A percentile compares a stretch with the other conserved stretches of the same genome.
Conservation (phyloP, 371 early-diverging fungal genomes). For the Mortierella polycephala region DNA sequence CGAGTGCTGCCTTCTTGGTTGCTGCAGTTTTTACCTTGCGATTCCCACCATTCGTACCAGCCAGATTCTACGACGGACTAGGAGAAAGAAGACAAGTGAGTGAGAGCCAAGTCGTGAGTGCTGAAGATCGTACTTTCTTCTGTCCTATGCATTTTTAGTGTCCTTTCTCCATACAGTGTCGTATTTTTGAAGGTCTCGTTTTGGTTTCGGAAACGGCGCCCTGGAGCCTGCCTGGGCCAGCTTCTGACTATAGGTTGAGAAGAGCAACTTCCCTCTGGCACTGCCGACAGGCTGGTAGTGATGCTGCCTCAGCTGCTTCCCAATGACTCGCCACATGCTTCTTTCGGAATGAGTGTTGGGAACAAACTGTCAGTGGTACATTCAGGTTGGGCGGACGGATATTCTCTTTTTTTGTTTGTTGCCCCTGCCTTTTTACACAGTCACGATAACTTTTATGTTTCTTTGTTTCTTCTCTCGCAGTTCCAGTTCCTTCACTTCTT, state of each 20-base stretch:
- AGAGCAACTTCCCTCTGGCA: not conserved
- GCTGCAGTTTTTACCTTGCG: slow-evolving; percentile 56
- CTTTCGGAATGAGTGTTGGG: no score
- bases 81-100: not conserved
- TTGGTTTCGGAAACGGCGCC: slow-evolving; percentile 19
- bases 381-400: no score
- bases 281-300: not conserved
- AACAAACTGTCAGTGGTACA: no score
- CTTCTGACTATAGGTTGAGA: slow-evolving; percentile 8
- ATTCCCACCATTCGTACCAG: slow-evolving; percentile 80
- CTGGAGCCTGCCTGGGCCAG: slow-evolving; percentile 4
- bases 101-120: not conserved
- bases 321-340: slow-evolving; percentile 43
- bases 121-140: no score
- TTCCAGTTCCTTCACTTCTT: slow-evolving; percentile 1
- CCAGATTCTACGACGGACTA: slow-evolving; percentile 68
- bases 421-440: not conserved
- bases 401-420: not conserved
- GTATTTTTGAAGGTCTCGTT: slow-evolving; percentile 42
- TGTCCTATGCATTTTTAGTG: not conserved
- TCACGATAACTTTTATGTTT: not conserved
- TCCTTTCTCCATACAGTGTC: slow-evolving; percentile 28
- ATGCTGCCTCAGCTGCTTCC: slow-evolving; percentile 14
- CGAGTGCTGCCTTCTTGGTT: no score
- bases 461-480: slow-evolving; percentile 1